Evolutionary conservation across 2,329 filamentous ascomycete genomes (phyloP).

Genomic region (Fusarium marasasianum): DNA sequence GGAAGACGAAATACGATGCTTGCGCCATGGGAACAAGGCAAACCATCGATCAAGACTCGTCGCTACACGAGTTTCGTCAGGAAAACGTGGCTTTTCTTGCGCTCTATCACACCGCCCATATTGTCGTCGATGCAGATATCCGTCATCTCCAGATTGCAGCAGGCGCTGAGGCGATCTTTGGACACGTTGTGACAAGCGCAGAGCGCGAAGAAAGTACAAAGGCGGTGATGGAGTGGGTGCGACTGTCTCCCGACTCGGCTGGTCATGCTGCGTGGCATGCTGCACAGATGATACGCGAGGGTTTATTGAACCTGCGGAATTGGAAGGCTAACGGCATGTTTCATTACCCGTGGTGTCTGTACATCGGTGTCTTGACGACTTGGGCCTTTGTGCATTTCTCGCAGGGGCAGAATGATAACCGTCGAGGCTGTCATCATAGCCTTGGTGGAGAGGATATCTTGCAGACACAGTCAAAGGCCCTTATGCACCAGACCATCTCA

Average conservation of each 20-base stretch:
- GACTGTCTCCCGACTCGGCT: background rate
- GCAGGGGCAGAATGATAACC: accelerated
- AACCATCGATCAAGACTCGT: background rate
- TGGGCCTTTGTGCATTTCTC: background rate
- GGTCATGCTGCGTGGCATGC: background rate
- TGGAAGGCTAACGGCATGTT: background rate
- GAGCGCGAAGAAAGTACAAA: background rate
- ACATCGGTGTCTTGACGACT: background rate
- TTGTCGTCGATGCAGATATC: background rate
- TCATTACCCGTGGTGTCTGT: background rate
- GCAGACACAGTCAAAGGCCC: background rate
- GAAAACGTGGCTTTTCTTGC: background rate
- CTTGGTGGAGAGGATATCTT: accelerated
- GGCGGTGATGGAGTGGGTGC: background rate
- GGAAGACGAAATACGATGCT: background rate
- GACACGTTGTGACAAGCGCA: accelerated
- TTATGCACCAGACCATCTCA: background rate
- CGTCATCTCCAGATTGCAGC: background rate
- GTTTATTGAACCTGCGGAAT: background rate
- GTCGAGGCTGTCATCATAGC: background rate
- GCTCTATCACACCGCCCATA: background rate
- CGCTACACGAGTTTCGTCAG: background rate
- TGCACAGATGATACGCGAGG: background rate
- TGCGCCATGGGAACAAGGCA: background rate
- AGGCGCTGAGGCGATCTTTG: background rate